Percentiles rank a stretch among this genome's conserved stretches.
Conservation (phyloP, 2,329 filamentous ascomycete genomes). For the Botrytis squamosa region DNA sequence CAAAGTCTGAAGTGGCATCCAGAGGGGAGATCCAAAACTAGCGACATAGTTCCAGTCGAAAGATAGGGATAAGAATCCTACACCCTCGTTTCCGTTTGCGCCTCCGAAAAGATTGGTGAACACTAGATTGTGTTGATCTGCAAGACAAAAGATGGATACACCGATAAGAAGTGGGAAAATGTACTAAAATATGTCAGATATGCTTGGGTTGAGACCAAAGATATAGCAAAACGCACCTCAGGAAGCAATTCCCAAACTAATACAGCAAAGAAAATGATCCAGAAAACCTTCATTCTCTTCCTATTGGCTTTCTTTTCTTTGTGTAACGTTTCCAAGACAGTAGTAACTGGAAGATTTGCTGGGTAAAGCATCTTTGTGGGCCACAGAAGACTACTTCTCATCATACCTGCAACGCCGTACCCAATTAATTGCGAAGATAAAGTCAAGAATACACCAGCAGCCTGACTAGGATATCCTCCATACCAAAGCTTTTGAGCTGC, state of each 20-base stretch:
- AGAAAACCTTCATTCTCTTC: conserved; percentile 41
- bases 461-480: conserved; percentile 46
- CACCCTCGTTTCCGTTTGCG: conserved; percentile 46
- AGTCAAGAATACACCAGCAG: conserved; percentile 50
- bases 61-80: conserved; percentile 40
- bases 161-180: conserved; percentile 50
- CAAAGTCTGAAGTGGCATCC: conserved; percentile 40
- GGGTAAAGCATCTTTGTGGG: conserved; percentile 67
- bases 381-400: conserved; percentile 56
- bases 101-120: conserved; percentile 53
- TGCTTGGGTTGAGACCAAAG: background rate
- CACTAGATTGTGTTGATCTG: conserved; percentile 43
- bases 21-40: conserved; percentile 29
- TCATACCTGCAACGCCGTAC: conserved; percentile 61
- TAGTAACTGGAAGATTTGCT: conserved; percentile 49
- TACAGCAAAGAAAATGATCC: conserved; percentile 31
- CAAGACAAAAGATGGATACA: conserved; percentile 47
- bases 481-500: conserved; percentile 59
- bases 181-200: conserved; percentile 14
- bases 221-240: conserved; percentile 7
- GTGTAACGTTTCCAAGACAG: conserved; percentile 44
- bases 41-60: conserved; percentile 48
- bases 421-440: conserved; percentile 63
- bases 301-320: conserved; percentile 40
- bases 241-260: conserved; percentile 24